Percentiles rank a stretch among this genome's conserved stretches.
phyloP scores from a whole-genome alignment of 257 asterid species.

The Solanum megistacrolobum region DNA sequence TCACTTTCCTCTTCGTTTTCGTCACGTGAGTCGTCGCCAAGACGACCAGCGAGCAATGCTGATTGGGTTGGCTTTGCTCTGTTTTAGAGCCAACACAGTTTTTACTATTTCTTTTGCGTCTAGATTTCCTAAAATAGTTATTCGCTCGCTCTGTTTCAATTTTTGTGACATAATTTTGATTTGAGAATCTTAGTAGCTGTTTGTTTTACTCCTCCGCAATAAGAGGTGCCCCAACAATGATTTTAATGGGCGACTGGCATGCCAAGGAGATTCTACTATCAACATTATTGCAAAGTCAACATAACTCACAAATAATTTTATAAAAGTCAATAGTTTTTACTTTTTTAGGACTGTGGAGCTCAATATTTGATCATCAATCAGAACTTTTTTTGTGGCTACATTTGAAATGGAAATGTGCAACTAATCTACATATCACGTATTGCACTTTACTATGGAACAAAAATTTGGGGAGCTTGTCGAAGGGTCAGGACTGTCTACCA shows the following conservation, averaged over 20 bases:
- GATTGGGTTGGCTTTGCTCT: not conserved
- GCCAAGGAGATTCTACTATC: not conserved
- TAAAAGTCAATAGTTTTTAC: not conserved
- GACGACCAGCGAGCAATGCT: slow-evolving; percentile 23
- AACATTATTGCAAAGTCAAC: not conserved
- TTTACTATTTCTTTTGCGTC: not conserved
- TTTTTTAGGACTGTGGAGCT: not conserved
- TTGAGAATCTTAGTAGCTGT: no score
- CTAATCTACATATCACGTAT: no score
- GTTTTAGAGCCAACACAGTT: no score
- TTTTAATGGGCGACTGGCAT: not conserved
- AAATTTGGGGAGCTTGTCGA: no score
- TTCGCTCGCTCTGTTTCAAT: no score
- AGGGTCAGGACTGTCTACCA: no score
- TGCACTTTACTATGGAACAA: no score
- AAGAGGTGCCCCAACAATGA: not conserved
- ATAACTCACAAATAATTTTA: not conserved
- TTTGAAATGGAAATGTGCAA: no score
- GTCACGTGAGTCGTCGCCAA: slow-evolving; percentile 13
- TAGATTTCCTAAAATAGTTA: not conserved
- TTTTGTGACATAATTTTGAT: not conserved
- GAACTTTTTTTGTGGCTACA: no score
- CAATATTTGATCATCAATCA: no score
- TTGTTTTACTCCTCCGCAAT: no score
- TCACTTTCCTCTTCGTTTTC: slow-evolving; percentile 29